phyloP scores from a whole-genome alignment of 2,329 filamentous ascomycete species.

The Diaporthe caulivora region DNA sequence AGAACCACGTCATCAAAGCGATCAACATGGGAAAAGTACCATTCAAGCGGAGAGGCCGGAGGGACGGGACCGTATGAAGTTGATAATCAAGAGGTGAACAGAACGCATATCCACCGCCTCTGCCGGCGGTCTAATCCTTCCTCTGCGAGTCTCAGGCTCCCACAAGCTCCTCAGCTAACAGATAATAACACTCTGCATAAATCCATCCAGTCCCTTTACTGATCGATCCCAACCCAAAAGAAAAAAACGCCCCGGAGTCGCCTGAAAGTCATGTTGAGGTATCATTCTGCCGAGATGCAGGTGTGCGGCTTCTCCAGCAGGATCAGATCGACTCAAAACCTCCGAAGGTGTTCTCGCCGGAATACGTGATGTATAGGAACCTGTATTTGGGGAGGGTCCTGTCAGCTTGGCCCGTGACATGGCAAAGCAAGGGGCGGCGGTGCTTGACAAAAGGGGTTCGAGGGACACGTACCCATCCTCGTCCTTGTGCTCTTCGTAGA shows the following conservation, averaged over 20 bases:
- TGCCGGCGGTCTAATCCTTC: conserved; percentile 8
- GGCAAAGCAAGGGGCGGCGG: not conserved
- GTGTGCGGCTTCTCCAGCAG: conserved; percentile 8
- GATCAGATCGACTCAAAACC: conserved; percentile 51
- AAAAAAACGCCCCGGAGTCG: conserved; percentile 37
- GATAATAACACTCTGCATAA: conserved; percentile 30
- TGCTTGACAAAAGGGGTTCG: not conserved
- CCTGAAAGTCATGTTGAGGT: conserved; percentile 38
- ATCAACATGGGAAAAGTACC: conserved; percentile 28
- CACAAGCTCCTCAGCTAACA: conserved; percentile 7
- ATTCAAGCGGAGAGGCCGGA: not conserved
- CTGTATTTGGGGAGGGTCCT: conserved; percentile 55
- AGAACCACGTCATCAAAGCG: not conserved
- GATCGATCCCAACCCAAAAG: conserved; percentile 35
- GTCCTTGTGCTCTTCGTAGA: conserved; percentile 99
- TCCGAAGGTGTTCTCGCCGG: conserved; percentile 99
- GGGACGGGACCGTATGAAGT: conserved; percentile 4
- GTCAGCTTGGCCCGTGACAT: conserved; percentile 29
- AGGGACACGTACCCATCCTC: conserved; percentile 70
- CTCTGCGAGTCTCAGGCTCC: conserved; percentile 7
- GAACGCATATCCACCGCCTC: not conserved
- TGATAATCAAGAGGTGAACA: conserved; percentile 2
- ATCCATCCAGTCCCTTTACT: conserved; percentile 31
- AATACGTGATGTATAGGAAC: conserved; percentile 99
- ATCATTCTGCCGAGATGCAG: conserved; percentile 34